Evolutionary conservation across 441 rosid species (phyloP).

Genomic region (Aleurites moluccanus): DNA sequence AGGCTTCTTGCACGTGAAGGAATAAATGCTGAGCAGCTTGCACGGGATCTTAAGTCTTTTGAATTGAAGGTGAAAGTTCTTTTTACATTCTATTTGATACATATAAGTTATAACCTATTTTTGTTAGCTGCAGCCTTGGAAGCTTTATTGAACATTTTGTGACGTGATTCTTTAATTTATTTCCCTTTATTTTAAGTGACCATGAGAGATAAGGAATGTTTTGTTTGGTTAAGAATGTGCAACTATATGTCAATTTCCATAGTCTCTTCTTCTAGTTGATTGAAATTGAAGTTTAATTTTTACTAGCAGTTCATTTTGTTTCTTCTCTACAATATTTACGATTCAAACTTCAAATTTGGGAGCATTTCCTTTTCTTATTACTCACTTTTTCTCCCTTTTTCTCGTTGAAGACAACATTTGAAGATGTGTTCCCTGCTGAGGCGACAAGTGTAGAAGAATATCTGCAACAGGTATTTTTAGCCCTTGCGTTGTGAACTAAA

Average conservation of each 20-base stretch:
- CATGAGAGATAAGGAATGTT: background rate
- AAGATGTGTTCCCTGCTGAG: constrained; percentile 97
- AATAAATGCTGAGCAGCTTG: constrained; percentile 93
- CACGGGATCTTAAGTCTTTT: constrained; percentile 90
- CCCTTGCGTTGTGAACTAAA: constrained; percentile 1
- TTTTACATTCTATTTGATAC: constrained; percentile 11
- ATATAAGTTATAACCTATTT: background rate
- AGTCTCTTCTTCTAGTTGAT: no score
- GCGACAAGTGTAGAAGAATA: constrained; percentile 93
- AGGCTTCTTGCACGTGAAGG: constrained; percentile 98
- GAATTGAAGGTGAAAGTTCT: constrained; percentile 68
- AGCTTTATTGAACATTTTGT: no score
- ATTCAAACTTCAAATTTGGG: constrained; percentile 7
- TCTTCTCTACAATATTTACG: constrained; percentile 12
- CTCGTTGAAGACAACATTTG: constrained; percentile 71
- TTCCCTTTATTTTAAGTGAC: background rate
- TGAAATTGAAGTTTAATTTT: no score
- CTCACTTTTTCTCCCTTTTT: constrained; percentile 9
- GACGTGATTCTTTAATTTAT: background rate
- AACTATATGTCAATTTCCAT: background rate
- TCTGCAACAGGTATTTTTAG: constrained; percentile 73
- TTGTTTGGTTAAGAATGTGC: background rate
- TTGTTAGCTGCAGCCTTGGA: constrained; percentile 17
- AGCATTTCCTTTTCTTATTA: constrained; percentile 13
- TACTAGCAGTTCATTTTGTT: constrained; percentile 6